A percentile compares a stretch with the other conserved stretches of the same genome.
Conservation (phyloP, 495 filamentous ascomycete species). For the Aspergillus sclerotioniger region DNA sequence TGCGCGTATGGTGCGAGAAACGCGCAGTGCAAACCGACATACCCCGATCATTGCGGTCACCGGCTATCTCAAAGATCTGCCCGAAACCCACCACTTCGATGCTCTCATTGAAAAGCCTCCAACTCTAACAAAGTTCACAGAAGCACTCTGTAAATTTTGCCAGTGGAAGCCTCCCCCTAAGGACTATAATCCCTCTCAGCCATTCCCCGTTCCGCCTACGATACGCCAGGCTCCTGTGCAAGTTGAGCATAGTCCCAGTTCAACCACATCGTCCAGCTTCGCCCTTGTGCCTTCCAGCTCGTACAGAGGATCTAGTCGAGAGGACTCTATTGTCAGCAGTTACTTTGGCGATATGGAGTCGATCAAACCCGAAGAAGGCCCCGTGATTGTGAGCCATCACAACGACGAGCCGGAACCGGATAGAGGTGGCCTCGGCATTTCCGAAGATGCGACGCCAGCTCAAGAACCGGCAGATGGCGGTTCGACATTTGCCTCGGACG, state of each 20-base stretch:
- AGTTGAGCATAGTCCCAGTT: constrained; percentile 80
- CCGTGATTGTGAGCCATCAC: constrained; percentile 69
- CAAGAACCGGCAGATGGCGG: constrained; percentile 28
- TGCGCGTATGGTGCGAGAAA: constrained; percentile 94
- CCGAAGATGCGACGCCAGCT: constrained; percentile 39
- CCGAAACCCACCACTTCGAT: constrained; percentile 91
- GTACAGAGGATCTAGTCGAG: constrained; percentile 72
- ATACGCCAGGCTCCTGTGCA: constrained; percentile 59
- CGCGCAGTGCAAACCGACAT: constrained; percentile 87
- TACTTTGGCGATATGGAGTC: constrained; percentile 83
- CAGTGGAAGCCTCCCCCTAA: constrained; percentile 82
- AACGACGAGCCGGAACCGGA: constrained; percentile 71
- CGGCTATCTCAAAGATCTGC: constrained; percentile 93
- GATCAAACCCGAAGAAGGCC: constrained; percentile 72
- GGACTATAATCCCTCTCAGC: constrained; percentile 43
- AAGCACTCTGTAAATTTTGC: constrained; percentile 80
- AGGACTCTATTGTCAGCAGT: constrained; percentile 83
- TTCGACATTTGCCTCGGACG: constrained; percentile 24
- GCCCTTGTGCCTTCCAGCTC: constrained; percentile 66
- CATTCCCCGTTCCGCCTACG: constrained; percentile 55
- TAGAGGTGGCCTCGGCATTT: constrained; percentile 68
- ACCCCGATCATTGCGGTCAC: constrained; percentile 98
- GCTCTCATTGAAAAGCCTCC: constrained; percentile 94
- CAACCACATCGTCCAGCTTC: constrained; percentile 74
- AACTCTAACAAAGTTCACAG: constrained; percentile 80